Percentiles rank a stretch among this genome's conserved stretches.
These are phyloP conservation scores for Agaricales sp. DNA, from an alignment of 1,284 basidiomycete genomes.

Conservation along the genomic window DNA sequence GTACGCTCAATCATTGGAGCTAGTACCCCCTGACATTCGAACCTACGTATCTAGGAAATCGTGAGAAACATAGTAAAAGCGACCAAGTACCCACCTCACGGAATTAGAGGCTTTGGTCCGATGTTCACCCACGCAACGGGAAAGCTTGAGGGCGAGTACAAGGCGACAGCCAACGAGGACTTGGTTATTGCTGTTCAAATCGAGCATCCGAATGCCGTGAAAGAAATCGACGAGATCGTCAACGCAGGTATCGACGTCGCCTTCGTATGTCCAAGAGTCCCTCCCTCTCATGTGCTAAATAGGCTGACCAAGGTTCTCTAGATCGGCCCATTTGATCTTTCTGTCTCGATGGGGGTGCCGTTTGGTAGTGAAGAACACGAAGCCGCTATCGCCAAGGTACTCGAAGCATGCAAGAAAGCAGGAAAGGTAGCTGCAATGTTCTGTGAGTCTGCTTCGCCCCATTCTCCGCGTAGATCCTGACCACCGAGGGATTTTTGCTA, in stretches of 20 bases:
- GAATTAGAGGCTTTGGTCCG: conserved; percentile 21
- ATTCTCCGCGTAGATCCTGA: no score
- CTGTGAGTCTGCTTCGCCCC: conserved; percentile 12
- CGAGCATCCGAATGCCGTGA: conserved; percentile 19
- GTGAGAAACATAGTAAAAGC: conserved; percentile 18
- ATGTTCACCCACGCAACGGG: conserved; percentile 22
- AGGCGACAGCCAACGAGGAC: conserved; percentile 15
- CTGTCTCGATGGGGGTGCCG: conserved; percentile 19
- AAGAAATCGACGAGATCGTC: conserved; percentile 16
- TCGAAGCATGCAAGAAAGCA: conserved; percentile 14
- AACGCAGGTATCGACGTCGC: conserved; percentile 18
- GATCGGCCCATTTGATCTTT: conserved; percentile 21
- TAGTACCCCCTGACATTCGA: neutral
- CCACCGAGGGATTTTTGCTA: no score
- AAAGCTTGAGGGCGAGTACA: conserved; percentile 17
- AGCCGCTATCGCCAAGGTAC: conserved; percentile 17
- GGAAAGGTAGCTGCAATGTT: conserved; percentile 20
- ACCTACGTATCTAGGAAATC: conserved; percentile 12
- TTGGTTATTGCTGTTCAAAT: conserved; percentile 20
- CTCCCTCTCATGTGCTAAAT: neutral
- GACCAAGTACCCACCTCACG: conserved; percentile 19
- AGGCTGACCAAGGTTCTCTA: conserved; percentile 2
- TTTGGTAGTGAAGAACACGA: conserved; percentile 19
- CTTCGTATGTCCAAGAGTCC: conserved; percentile 15
- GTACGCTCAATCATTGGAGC: neutral